These are phyloP conservation scores for Psilocybe sp. DNA, from an alignment of 768 basidiomycete species.

Conservation along the genomic window DNA sequence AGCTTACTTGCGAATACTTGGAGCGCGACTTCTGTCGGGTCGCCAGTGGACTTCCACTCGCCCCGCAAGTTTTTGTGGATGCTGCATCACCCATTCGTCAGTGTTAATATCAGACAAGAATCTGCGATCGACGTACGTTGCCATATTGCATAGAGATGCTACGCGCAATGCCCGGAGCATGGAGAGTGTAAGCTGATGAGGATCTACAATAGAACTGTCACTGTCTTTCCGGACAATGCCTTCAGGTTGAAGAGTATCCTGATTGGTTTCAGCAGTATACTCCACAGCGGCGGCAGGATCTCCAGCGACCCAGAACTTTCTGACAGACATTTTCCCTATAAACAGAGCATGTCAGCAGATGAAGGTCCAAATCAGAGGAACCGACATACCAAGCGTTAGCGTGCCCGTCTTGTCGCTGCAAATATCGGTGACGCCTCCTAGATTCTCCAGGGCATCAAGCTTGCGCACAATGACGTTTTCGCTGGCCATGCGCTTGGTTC, in stretches of 20 bases:
- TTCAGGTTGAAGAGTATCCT: constrained; percentile 30
- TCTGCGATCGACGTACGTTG: constrained; percentile 23
- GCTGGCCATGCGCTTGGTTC: constrained; percentile 51
- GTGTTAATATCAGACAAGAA: background rate
- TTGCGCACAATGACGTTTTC: constrained; percentile 62
- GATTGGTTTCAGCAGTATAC: constrained; percentile 29
- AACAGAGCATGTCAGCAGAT: background rate
- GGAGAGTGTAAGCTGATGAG: constrained; percentile 15
- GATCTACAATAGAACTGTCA: constrained; percentile 19
- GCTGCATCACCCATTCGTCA: constrained; percentile 19
- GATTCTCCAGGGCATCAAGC: constrained; percentile 60
- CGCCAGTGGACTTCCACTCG: constrained; percentile 46
- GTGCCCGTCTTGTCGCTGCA: constrained; percentile 73
- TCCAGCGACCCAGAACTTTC: constrained; percentile 35
- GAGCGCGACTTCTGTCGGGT: constrained; percentile 56
- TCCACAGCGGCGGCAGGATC: constrained; percentile 21
- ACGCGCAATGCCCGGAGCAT: constrained; percentile 26
- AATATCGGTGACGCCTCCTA: constrained; percentile 51
- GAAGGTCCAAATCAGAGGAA: background rate
- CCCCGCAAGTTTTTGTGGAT: constrained; percentile 37
- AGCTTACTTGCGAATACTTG: constrained; percentile 53
- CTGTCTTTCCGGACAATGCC: constrained; percentile 24
- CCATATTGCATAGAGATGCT: constrained; percentile 36
- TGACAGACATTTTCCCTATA: constrained; percentile 38
- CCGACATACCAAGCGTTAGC: constrained; percentile 34